Conservation (phyloP, 2,329 filamentous ascomycete species). For the Diplodia seriata region DNA sequence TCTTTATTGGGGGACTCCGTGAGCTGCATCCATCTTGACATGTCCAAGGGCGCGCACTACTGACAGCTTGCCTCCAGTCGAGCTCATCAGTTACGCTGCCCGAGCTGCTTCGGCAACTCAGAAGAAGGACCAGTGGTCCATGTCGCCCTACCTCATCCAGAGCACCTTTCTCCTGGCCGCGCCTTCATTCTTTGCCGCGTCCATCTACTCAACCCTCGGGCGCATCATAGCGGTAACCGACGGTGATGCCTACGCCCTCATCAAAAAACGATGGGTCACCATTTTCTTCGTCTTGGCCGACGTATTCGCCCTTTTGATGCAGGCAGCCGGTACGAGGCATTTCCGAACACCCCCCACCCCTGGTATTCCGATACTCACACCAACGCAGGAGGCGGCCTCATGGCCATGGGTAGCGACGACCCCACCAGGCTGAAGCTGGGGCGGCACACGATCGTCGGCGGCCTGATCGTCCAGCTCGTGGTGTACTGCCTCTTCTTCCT, state of each 20-base stretch:
- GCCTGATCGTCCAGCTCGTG: conserved; percentile 58
- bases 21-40: conserved; percentile 36
- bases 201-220: conserved; percentile 53
- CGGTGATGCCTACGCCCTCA: conserved; percentile 45
- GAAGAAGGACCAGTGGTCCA: conserved; percentile 40
- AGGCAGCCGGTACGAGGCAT: conserved; percentile 36
- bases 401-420: not conserved
- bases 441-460: conserved; percentile 50
- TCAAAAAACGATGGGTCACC: conserved; percentile 47
- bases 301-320: conserved; percentile 51
- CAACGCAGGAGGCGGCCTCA: conserved; percentile 9
- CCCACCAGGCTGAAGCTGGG: conserved; percentile 36
- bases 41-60: not conserved
- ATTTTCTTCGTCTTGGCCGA: conserved; percentile 53
- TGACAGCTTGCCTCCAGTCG: conserved; percentile 48
- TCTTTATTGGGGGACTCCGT: conserved; percentile 61
- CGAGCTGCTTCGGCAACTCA: conserved; percentile 43
- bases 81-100: conserved; percentile 59
- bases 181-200: conserved; percentile 56
- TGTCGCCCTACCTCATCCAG: conserved; percentile 53
- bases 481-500: conserved; percentile 60
- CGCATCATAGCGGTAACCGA: conserved; percentile 48
- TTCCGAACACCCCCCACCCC: not conserved
- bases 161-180: conserved; percentile 54
- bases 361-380: not conserved